Base-by-base conservation (phyloP, 768 basidiomycete species). In the Phylloporus sp. region DNA sequence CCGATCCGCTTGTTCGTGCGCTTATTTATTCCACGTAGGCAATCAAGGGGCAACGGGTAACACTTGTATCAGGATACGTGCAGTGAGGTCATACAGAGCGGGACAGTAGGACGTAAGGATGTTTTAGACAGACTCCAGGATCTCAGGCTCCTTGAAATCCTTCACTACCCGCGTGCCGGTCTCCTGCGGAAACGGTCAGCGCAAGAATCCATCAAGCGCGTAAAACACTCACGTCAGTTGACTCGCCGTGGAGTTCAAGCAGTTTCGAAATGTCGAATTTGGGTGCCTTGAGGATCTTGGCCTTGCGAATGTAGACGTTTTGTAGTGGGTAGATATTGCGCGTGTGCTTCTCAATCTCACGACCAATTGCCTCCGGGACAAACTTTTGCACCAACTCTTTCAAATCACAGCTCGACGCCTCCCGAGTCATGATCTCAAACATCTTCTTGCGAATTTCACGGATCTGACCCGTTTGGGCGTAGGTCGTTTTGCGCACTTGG, bases 311-410 rank as follows among this genome's bases (percentile, higher is more conserved):
- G 77, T 94, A 95, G 69, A 97, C 95, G 73, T 98, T 98, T 80
- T 98, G 95, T 68, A 99, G 76, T 62, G 97, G 97, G 80, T 95
- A 99, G 77, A 98, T 98, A 72, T 87, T 89, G 65, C 92, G 80
- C 56, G 86, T 81, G 47, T 95, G 87, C 80, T 99, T 99, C 84
- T 99, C 97, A 61, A 99, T 99, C 81, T 99, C 97, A 62, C 95
- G 86, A 61, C 97, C 97, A 64, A 99, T 98, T 56, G 91, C 92
- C 77, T 99, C 97, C 28, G 97, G 95, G 40, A 98, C 85, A 71
- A 99, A 97, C 82, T 99, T 99, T 79, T 94, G 91, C 54, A 98
- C 94, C 62, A 93, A 73, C 80, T 95, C 92, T 85, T 98, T 98
- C 75, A 99, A 75, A 74, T 98, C 97, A 69, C 91, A 93, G 65